Percentiles rank a stretch among this genome's conserved stretches.
phyloP scores from a whole-genome alignment of 768 basidiomycete species.

The Russula lepida region DNA sequence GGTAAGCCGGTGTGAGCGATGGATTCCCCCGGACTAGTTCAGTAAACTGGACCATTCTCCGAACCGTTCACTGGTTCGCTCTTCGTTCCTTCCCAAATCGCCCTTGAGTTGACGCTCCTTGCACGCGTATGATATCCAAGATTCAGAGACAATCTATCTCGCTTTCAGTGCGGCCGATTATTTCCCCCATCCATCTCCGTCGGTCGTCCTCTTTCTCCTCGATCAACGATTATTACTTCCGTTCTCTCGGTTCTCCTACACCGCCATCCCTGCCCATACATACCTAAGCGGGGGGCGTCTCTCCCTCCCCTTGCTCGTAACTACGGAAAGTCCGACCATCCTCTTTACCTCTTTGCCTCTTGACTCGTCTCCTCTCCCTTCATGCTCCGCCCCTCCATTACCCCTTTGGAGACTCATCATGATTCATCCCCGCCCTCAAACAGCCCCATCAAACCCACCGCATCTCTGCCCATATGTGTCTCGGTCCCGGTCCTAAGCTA shows the following conservation, averaged over 20 bases:
- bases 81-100: neutral
- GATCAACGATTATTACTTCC: conserved; percentile 18
- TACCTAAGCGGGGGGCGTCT: too few relatives aligned
- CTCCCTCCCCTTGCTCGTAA: neutral
- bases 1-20: conserved; percentile 8
- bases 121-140: neutral
- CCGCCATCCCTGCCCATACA: neutral
- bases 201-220: neutral
- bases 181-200: conserved; percentile 9
- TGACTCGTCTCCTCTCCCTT: neutral
- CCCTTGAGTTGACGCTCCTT: neutral
- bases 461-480: neutral
- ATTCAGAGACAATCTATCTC: conserved; percentile 7
- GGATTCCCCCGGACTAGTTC: conserved; percentile 12
- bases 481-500: neutral
- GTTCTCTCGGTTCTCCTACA: neutral
- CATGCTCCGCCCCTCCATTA: neutral
- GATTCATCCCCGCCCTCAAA: neutral
- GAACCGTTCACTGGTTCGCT: conserved; percentile 4
- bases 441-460: conserved; percentile 6
- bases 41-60: neutral
- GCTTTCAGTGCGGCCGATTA: conserved; percentile 17
- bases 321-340: conserved; percentile 1
- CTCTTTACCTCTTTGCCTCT: neutral
- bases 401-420: neutral